Base-by-base conservation (phyloP, 2,329 filamentous ascomycete species). In the Chaetomiaceae sp. region DNA sequence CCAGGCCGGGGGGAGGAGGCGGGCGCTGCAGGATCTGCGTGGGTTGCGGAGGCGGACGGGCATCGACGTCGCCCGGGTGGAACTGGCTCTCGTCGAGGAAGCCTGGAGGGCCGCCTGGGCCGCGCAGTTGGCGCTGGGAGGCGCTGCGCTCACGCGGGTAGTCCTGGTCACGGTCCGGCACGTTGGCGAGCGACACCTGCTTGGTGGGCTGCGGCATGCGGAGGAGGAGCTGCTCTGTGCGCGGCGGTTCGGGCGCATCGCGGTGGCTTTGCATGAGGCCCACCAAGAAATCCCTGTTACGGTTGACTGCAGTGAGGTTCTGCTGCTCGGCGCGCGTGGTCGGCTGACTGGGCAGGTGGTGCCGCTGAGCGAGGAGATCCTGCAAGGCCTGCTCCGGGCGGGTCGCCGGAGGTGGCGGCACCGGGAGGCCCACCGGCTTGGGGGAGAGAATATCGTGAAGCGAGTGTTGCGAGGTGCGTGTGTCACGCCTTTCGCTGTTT, bases 251-350 rank as follows among this genome's bases (percentile, higher is more conserved):
- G 0, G 77, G 73, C 3, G 70, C 72, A 34, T 71, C 72, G 54
- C 78, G 76, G 20, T 69, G 66, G 57, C 71, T 69, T 61, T 86
- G 82, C 88, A 96, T 94, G 27, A 96, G 77, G 57, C 85, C 88
- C 70, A 95, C 88, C 45, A 96, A 74, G 66, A 94, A 91, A 59
- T 95, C 88, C n/a, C 87, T 82, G 62, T 92, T 88, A 62, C 77
- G 82, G 66, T 80, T 84, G 65, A 74, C 54, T 9, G 51, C 69
- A 61, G 66, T 66, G 50, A 57, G 59, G 60, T 60, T 70, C 55
- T 74, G 73, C 55, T 73, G 73, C 47, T 81, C 77, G 33, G 71
- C 68, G 31, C 78, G 59, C 14, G 40, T 23, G 73, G 73, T 75
- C 34, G 72, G 69, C 56, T 82, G 80, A 63, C 73, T 81, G 17